These are phyloP conservation scores for Plasmodium gonderi DNA, from an alignment of 169 alveolate genomes.

Conservation along the genomic window DNA sequence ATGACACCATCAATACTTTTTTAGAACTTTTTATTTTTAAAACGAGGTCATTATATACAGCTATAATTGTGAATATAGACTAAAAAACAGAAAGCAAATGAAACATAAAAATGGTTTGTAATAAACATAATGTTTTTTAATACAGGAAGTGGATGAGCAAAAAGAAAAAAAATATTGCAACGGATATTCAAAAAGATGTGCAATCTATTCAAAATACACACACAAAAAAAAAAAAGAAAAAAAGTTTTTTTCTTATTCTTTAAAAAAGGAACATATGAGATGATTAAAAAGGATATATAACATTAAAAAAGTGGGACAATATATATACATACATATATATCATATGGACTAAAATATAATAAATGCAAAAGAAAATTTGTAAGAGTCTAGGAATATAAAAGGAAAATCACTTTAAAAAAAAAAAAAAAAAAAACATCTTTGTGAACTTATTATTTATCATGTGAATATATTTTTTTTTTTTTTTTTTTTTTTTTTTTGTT, in stretches of 20 bases:
- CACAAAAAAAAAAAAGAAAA: too few relatives aligned
- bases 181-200: background rate
- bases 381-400: background rate
- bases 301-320: too few relatives aligned
- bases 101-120: background rate
- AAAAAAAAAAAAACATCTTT: background rate
- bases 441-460: background rate
- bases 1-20: too few relatives aligned
- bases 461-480: background rate
- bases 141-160: background rate
- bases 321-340: background rate
- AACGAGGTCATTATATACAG: background rate
- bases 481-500: conserved; percentile 9
- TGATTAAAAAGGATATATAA: background rate
- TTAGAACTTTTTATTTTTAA: background rate
- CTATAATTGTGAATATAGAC: background rate
- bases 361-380: background rate
- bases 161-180: background rate
- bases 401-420: too few relatives aligned
- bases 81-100: background rate
- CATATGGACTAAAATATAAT: background rate
- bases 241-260: background rate
- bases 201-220: background rate
- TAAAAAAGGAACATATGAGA: background rate
- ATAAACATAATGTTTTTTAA: background rate